These are phyloP conservation scores for Xylaria sp. DNA, from an alignment of 2,329 filamentous ascomycete species.

Conservation along the genomic window DNA sequence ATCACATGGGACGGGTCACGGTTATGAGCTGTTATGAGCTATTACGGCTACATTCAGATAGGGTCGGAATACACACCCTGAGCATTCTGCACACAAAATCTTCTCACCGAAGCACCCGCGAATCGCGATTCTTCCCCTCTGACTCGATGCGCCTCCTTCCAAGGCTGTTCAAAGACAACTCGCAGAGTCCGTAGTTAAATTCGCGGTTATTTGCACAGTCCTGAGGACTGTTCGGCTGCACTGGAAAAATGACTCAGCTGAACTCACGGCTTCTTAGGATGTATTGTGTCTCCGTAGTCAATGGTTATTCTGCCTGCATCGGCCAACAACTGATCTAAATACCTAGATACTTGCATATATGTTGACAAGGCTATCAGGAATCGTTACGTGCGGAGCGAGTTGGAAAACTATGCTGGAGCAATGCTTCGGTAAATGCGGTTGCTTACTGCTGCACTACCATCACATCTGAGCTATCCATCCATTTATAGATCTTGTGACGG, in stretches of 20 bases:
- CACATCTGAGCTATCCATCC: background rate
- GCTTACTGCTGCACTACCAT: background rate
- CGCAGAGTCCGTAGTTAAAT: conserved; percentile 17
- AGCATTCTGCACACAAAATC: conserved; percentile 42
- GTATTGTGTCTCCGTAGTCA: background rate
- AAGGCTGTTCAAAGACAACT: conserved; percentile 7
- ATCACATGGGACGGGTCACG: conserved; percentile 46
- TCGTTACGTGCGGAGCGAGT: background rate
- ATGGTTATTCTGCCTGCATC: background rate
- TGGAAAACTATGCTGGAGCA: background rate
- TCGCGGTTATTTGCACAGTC: conserved; percentile 5
- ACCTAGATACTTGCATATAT: too few species aligned
- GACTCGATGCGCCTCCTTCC: conserved; percentile 13
- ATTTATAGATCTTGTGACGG: background rate
- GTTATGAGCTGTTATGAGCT: conserved; percentile 49
- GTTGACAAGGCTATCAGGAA: background rate
- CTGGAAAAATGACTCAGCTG: conserved; percentile 22
- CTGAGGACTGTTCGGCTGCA: conserved; percentile 2
- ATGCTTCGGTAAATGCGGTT: background rate
- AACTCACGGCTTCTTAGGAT: background rate
- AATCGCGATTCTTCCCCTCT: conserved; percentile 28
- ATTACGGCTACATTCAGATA: conserved; percentile 48
- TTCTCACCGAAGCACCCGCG: conserved; percentile 16
- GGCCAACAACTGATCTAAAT: background rate
- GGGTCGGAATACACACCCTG: conserved; percentile 47